Percentiles rank a stretch among this genome's conserved stretches.
These are phyloP conservation scores for Mycena filopes DNA, from an alignment of 768 basidiomycete genomes.

Conservation along the genomic window DNA sequence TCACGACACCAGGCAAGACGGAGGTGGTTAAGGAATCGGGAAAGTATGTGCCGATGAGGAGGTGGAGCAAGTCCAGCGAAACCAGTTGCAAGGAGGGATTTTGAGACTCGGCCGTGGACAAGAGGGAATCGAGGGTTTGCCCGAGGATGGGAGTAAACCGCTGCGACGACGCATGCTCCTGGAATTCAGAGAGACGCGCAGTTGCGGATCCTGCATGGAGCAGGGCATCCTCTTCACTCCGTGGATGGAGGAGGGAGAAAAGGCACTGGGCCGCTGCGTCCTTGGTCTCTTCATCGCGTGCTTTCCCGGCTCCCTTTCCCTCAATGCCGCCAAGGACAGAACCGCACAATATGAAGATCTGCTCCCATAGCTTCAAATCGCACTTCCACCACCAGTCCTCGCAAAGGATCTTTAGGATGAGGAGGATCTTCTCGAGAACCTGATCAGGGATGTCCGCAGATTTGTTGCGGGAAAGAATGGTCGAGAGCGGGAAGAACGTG, in stretches of 20 bases:
- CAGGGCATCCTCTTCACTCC: slow-evolving; percentile 52
- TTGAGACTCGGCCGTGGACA: slow-evolving; percentile 65
- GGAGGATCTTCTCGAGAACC: slow-evolving; percentile 78
- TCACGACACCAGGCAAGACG: slow-evolving; percentile 87
- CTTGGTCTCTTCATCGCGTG: slow-evolving; percentile 85
- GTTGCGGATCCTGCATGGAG: slow-evolving; percentile 38
- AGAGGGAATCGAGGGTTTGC: slow-evolving; percentile 81
- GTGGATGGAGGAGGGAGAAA: slow-evolving; percentile 66
- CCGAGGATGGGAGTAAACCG: slow-evolving; percentile 83
- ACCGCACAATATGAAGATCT: slow-evolving; percentile 82
- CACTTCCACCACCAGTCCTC: slow-evolving; percentile 89
- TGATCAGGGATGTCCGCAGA: slow-evolving; percentile 79
- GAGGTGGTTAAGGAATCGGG: slow-evolving; percentile 67
- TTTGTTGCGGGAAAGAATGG: slow-evolving; percentile 81
- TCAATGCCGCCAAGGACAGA: slow-evolving; percentile 74
- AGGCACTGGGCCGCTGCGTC: slow-evolving; percentile 79
- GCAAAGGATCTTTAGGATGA: slow-evolving; percentile 66
- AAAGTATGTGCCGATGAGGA: slow-evolving; percentile 68
- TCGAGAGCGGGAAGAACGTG: slow-evolving; percentile 87
- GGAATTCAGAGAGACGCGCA: slow-evolving; percentile 49
- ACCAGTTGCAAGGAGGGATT: slow-evolving; percentile 69
- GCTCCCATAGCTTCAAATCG: slow-evolving; percentile 81
- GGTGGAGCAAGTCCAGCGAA: slow-evolving; percentile 67
- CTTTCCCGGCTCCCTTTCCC: slow-evolving; percentile 72
- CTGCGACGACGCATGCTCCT: slow-evolving; percentile 54